phyloP scores from a whole-genome alignment of 1,284 basidiomycete species.

The Afroboletus lepidellus region DNA sequence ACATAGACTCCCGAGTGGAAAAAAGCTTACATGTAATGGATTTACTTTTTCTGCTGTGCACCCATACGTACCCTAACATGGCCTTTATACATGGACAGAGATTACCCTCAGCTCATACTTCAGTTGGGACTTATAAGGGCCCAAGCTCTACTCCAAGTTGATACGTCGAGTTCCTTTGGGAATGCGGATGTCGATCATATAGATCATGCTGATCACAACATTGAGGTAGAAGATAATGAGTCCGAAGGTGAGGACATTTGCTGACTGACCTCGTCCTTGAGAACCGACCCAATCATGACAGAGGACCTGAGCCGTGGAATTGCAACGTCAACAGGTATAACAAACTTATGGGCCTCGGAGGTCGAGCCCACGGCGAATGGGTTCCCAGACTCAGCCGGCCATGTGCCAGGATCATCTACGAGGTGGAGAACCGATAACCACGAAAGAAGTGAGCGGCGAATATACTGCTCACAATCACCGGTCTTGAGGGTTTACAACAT shows the following conservation, averaged over 20 bases:
- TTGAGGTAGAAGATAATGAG: conserved; percentile 4
- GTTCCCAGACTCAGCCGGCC: background rate
- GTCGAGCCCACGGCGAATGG: background rate
- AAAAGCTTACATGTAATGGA: conserved; percentile 71
- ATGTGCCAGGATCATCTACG: background rate
- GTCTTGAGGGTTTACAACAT: background rate
- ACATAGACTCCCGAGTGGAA: conserved; percentile 77
- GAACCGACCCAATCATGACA: background rate
- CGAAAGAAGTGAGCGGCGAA: conserved; percentile 14
- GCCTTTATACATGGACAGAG: conserved; percentile 40
- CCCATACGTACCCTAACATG: conserved; percentile 7
- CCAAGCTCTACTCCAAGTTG: conserved; percentile 22
- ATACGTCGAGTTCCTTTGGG: conserved; percentile 16
- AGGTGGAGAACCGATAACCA: conserved; percentile 4
- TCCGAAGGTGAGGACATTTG: conserved; percentile 8
- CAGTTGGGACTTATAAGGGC: conserved; percentile 56
- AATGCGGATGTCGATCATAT: background rate
- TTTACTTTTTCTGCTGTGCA: background rate
- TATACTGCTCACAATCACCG: background rate
- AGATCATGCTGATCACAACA: background rate
- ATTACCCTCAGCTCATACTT: conserved; percentile 73
- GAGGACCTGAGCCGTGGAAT: conserved; percentile 3
- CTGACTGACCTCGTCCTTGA: background rate
- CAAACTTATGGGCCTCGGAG: background rate
- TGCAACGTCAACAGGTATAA: background rate